These are phyloP conservation scores for Cryphonectria parasitica DNA, from an alignment of 2,329 filamentous ascomycete genomes.

Conservation along the genomic window DNA sequence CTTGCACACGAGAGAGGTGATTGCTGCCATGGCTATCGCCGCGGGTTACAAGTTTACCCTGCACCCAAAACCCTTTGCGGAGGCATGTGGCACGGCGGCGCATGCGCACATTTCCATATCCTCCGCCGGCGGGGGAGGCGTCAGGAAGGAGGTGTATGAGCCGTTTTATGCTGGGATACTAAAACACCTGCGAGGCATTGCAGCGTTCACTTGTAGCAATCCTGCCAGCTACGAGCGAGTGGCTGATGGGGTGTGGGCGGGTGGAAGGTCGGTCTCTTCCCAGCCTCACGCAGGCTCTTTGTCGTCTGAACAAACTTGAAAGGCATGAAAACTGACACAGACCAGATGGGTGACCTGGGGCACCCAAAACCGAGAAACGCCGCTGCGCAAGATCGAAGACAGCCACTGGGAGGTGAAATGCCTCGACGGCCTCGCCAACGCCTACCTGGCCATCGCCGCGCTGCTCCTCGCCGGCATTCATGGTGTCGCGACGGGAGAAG, in stretches of 20 bases:
- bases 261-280: constrained; percentile 55
- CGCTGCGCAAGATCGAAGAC: constrained; percentile 67
- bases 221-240: constrained; percentile 71
- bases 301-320: background rate
- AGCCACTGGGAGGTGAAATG: constrained; percentile 80
- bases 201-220: constrained; percentile 70
- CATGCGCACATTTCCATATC: constrained; percentile 73
- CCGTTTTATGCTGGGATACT: constrained; percentile 75
- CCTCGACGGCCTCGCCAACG: constrained; percentile 79
- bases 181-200: constrained; percentile 65
- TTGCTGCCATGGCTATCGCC: constrained; percentile 65
- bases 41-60: constrained; percentile 71
- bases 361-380: constrained; percentile 77
- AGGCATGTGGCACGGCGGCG: constrained; percentile 64
- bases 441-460: constrained; percentile 70
- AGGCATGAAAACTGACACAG: background rate
- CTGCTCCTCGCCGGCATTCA: constrained; percentile 62
- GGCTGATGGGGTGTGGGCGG: constrained; percentile 72
- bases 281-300: background rate
- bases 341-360: constrained; percentile 74
- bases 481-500: constrained; percentile 52
- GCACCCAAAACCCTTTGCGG: constrained; percentile 69
- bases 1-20: constrained; percentile 70
- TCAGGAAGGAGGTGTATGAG: constrained; percentile 53
- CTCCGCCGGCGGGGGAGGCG: constrained; percentile 44